Conservation (phyloP, 305 asterid genomes). For the Nicotiana rustica region DNA sequence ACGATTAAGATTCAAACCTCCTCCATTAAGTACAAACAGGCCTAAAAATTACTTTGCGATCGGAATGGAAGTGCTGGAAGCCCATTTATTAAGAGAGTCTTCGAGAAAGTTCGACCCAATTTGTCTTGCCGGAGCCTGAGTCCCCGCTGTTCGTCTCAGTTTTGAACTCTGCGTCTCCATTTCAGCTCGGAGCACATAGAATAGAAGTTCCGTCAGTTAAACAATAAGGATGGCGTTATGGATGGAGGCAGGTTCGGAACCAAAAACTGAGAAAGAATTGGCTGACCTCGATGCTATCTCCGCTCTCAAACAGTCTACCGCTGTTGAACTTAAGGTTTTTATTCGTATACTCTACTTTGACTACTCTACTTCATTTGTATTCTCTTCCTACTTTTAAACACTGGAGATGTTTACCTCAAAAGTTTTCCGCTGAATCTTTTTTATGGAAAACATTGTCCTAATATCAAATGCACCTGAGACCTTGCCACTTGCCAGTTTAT, state of each 20-base stretch:
- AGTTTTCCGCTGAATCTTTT: background rate
- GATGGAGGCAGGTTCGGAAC: slow-evolving; percentile 51
- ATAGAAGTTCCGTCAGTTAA: background rate
- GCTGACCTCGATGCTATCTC: slow-evolving; percentile 51
- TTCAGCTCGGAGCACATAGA: background rate
- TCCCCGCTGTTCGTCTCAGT: background rate
- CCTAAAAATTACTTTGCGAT: background rate
- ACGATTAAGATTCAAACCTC: no score
- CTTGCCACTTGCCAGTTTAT: background rate
- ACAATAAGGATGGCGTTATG: slow-evolving; percentile 45
- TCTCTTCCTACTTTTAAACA: background rate
- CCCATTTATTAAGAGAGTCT: background rate
- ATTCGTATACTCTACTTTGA: background rate
- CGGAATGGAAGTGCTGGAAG: background rate
- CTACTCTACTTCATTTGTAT: background rate
- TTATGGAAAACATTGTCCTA: background rate
- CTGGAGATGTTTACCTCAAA: background rate
- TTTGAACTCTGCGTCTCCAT: background rate
- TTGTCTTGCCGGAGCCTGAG: background rate
- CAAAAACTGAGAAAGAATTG: slow-evolving; percentile 42
- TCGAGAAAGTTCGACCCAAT: slow-evolving; percentile 30
- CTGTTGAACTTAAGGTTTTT: slow-evolving; percentile 49
- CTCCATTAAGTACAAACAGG: no score
- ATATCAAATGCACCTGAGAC: background rate
- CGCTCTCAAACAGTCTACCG: slow-evolving; percentile 50